Evolutionary conservation across 129 eudicot genomes (phyloP).

Genomic region (Flaveria sonorensis): DNA sequence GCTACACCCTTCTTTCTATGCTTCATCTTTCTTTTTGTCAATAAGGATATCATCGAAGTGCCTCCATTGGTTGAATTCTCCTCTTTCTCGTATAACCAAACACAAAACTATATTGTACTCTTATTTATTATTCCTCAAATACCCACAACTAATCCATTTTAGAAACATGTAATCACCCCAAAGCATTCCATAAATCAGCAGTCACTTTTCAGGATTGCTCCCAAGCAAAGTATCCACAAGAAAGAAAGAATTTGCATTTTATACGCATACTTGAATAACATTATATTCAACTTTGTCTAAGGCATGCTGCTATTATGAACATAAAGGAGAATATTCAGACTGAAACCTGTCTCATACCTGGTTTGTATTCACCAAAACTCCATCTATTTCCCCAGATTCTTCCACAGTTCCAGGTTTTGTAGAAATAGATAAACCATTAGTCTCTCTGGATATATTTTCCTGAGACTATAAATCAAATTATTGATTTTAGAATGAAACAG

Average conservation of each 20-base stretch:
- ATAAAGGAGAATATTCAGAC: constrained; percentile 9
- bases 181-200: background rate
- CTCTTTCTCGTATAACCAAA: constrained; percentile 2
- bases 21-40: background rate
- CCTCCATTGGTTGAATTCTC: background rate
- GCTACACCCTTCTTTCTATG: too few species aligned
- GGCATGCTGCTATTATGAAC: constrained; percentile 14
- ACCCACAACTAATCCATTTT: constrained; percentile 1
- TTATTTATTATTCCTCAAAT: constrained; percentile 1
- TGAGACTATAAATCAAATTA: constrained; percentile 39
- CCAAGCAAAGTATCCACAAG: constrained; percentile 12
- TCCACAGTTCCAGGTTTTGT: constrained; percentile 62
- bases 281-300: constrained; percentile 3
- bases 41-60: background rate
- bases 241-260: background rate
- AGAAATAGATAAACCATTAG: constrained; percentile 58
- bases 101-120: constrained; percentile 1
- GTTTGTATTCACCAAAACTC: constrained; percentile 87
- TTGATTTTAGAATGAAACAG: background rate
- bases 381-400: constrained; percentile 65
- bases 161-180: background rate
- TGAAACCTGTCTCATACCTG: constrained; percentile 44
- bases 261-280: background rate
- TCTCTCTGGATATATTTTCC: constrained; percentile 50
- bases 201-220: background rate